These are phyloP conservation scores for Rubus idaeus DNA, from an alignment of 306 rosid genomes.

Conservation along the genomic window DNA sequence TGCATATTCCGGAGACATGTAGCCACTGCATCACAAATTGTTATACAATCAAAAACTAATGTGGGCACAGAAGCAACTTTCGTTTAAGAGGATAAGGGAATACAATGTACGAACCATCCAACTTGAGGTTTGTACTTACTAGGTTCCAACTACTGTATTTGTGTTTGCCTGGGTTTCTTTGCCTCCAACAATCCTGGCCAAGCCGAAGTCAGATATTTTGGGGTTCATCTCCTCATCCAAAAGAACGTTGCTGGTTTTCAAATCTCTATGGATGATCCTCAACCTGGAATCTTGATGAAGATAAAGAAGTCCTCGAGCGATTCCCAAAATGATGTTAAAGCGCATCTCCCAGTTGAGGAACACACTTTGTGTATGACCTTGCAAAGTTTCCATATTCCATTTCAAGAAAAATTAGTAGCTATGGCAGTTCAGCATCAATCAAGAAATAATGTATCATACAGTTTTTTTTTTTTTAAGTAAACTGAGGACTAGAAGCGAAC, in stretches of 20 bases:
- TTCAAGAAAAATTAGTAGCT: neutral
- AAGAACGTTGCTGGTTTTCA: conserved; percentile 62
- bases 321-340: conserved; percentile 59
- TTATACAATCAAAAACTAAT: no score
- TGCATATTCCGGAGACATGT: conserved; percentile 55
- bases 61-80: neutral
- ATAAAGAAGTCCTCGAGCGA: conserved; percentile 68
- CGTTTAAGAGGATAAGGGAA: neutral
- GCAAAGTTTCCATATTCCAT: conserved; percentile 18
- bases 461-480: no score
- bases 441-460: neutral
- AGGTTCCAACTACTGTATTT: conserved; percentile 64
- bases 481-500: conserved; percentile 37
- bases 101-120: neutral
- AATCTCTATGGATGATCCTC: conserved; percentile 69
- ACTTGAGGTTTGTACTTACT: conserved; percentile 42
- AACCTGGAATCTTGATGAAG: conserved; percentile 76
- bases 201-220: conserved; percentile 70
- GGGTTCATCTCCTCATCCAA: conserved; percentile 65
- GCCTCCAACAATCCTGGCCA: conserved; percentile 65
- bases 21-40: conserved; percentile 29
- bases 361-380: conserved; percentile 39
- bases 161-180: conserved; percentile 53
- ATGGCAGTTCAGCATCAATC: neutral
- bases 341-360: conserved; percentile 56